Conservation (phyloP, 2,329 filamentous ascomycete species). For the Talaromyces verruculosus region DNA sequence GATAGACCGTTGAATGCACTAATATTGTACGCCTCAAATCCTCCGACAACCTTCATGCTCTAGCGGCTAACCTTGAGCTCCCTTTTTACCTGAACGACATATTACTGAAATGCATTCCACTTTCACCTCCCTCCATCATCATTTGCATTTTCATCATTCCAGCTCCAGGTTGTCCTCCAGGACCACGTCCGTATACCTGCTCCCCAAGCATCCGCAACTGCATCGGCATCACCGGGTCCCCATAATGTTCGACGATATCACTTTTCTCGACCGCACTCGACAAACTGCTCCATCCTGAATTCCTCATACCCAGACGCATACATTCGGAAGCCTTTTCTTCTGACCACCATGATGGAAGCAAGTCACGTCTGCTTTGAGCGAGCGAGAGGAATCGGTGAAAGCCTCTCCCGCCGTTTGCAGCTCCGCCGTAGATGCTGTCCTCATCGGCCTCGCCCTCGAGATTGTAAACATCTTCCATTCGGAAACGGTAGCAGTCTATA, state of each 20-base stretch:
- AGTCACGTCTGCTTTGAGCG: neutral
- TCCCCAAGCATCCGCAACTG: neutral
- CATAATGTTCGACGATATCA: neutral
- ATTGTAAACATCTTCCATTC: constrained; percentile 25
- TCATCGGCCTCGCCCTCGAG: neutral
- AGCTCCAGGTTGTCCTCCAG: neutral
- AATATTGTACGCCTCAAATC: neutral
- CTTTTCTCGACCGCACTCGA: neutral
- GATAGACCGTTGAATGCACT: neutral
- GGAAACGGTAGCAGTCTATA: constrained; percentile 52
- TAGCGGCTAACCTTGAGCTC: neutral
- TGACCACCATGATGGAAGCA: neutral
- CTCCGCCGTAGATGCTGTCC: neutral
- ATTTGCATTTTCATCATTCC: neutral
- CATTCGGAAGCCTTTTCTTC: neutral
- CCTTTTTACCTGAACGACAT: neutral
- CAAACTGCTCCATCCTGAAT: neutral
- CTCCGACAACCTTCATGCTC: neutral
- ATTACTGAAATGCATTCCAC: neutral
- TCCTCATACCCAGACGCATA: neutral
- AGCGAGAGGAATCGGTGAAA: neutral
- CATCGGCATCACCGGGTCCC: neutral
- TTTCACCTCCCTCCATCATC: neutral
- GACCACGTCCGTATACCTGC: neutral
- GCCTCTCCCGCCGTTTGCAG: neutral